phyloP scores from a whole-genome alignment of 169 alveolate genomes.

The Nephromyces sp. region DNA sequence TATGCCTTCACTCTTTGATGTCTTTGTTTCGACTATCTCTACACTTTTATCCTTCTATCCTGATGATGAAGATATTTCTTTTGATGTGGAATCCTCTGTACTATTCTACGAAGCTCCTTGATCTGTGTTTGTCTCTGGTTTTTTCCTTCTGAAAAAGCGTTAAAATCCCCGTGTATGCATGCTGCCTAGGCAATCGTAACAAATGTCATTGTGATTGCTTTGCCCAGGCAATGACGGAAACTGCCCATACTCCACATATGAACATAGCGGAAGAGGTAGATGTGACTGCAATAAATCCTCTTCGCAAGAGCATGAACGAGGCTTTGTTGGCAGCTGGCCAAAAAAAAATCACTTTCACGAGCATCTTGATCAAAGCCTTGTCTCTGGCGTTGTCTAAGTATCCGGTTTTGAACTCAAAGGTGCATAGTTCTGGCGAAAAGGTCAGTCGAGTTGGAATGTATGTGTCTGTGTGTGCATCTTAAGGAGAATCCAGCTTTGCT shows the following conservation, averaged over 20 bases:
- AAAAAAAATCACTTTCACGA: constrained; percentile 67
- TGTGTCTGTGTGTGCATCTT: background rate
- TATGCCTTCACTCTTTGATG: too few species aligned
- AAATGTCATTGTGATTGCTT: too few species aligned
- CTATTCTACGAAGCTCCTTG: too few species aligned
- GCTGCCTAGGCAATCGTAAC: too few species aligned
- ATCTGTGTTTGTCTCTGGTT: constrained; percentile 11
- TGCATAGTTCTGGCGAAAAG: constrained; percentile 35
- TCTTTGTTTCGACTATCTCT: too few species aligned
- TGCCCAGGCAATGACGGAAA: constrained; percentile 69
- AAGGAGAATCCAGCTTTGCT: background rate
- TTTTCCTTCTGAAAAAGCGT: too few species aligned
- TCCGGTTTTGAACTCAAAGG: constrained; percentile 76
- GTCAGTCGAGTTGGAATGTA: too few species aligned
- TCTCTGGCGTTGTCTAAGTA: constrained; percentile 66
- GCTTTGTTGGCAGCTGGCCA: too few species aligned
- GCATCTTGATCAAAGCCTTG: constrained; percentile 75
- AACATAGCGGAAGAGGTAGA: constrained; percentile 54
- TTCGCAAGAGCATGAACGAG: background rate
- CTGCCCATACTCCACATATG: constrained; percentile 56
- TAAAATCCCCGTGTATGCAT: too few species aligned
- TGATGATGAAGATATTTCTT: too few species aligned
- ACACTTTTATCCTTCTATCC: too few species aligned
- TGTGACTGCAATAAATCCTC: constrained; percentile 30
- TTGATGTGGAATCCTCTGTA: too few species aligned